phyloP scores from a whole-genome alignment of 2,329 filamentous ascomycete genomes.

The Onygenales sp. region DNA sequence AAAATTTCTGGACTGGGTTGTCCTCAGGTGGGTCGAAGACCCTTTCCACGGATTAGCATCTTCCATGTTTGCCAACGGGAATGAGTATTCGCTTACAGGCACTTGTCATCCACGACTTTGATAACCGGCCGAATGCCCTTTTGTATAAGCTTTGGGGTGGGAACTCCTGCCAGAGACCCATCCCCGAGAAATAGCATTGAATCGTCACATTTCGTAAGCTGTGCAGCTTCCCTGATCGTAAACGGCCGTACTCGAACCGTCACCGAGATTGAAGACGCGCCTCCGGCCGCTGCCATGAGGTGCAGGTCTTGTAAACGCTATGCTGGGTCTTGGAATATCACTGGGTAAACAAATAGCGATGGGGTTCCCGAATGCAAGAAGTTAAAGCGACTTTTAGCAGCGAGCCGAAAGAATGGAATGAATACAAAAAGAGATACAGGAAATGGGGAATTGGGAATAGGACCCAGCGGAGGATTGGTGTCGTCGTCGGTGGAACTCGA shows the following conservation, averaged over 20 bases:
- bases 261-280: conserved; percentile 42
- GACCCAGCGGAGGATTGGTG: not conserved
- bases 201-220: conserved; percentile 69
- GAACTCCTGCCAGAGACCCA: conserved; percentile 80
- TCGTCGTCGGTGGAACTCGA: not conserved
- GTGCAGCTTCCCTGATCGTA: conserved; percentile 86
- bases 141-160: conserved; percentile 72
- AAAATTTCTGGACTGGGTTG: conserved; percentile 80
- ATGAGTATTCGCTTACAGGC: conserved; percentile 57
- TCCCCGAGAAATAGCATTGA: conserved; percentile 90
- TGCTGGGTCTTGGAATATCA: not conserved
- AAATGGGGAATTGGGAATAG: not conserved
- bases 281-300: conserved; percentile 32
- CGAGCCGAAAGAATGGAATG: not conserved
- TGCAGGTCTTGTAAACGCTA: not conserved
- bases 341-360: conserved; percentile 1
- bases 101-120: conserved; percentile 93
- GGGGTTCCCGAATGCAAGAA: not conserved
- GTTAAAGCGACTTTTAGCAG: not conserved
- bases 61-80: not conserved
- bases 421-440: conserved; percentile 1
- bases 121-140: conserved; percentile 86
- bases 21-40: conserved; percentile 97
- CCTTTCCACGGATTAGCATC: conserved; percentile 38
- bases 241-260: conserved; percentile 56